These are phyloP conservation scores for Botrytis pseudocinerea DNA, from an alignment of 2,329 filamentous ascomycete species.

Conservation along the genomic window DNA sequence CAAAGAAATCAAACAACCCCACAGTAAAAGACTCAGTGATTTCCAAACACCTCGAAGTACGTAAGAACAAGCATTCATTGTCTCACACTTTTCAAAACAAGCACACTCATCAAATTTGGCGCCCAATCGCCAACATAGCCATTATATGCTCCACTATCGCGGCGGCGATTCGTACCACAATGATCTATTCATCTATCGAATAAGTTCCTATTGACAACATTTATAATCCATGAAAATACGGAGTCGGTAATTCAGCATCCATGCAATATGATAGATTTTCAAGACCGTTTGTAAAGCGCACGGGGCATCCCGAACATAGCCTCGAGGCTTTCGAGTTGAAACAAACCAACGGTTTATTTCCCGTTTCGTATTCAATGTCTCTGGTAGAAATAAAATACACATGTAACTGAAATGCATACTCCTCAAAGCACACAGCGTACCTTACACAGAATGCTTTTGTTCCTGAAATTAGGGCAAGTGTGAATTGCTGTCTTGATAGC, in stretches of 20 bases:
- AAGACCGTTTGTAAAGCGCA: not conserved
- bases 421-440: not conserved
- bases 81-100: not conserved
- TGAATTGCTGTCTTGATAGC: not conserved
- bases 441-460: not conserved
- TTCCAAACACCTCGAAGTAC: not conserved
- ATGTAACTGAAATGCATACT: not conserved
- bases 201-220: not conserved
- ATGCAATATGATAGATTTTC: not conserved
- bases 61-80: not conserved
- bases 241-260: not conserved
- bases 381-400: not conserved
- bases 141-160: not conserved
- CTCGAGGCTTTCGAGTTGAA: not conserved
- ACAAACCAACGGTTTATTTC: not conserved
- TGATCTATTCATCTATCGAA: not conserved
- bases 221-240: not conserved
- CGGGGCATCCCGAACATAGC: not conserved
- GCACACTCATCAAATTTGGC: not conserved
- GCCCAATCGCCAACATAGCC: not conserved
- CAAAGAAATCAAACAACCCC: not conserved
- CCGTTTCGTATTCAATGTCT: not conserved
- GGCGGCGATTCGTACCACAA: not conserved
- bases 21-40: not conserved
- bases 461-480: not conserved